These are phyloP conservation scores for Colletotrichum tofieldiae DNA, from an alignment of 2,329 filamentous ascomycete genomes.

Conservation along the genomic window DNA sequence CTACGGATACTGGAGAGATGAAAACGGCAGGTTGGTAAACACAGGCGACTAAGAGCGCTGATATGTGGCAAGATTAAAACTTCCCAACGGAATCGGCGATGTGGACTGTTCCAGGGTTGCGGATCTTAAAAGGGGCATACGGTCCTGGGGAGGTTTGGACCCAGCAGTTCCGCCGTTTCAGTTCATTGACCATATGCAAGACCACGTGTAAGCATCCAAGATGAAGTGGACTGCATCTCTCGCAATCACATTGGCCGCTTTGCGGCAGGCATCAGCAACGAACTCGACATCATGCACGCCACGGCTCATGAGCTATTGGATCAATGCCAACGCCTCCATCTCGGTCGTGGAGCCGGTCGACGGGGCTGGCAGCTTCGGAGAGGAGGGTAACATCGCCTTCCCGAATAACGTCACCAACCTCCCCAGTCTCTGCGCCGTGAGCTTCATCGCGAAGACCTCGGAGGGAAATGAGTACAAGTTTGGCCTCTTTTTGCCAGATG, in stretches of 20 bases:
- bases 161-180: not conserved
- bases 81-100: not conserved
- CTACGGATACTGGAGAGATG: too few species aligned
- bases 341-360: slow-evolving; percentile 41
- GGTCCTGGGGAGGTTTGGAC: not conserved
- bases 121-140: not conserved
- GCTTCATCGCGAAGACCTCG: slow-evolving; percentile 49
- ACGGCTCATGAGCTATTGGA: slow-evolving; percentile 36
- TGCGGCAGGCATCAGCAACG: slow-evolving; percentile 21
- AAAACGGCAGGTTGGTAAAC: slow-evolving; percentile 18
- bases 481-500: slow-evolving; percentile 51
- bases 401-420: slow-evolving; percentile 49
- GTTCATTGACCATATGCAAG: too few species aligned
- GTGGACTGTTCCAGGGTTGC: not conserved
- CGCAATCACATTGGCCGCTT: slow-evolving; percentile 11
- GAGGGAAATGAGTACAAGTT: slow-evolving; percentile 47
- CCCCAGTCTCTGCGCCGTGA: slow-evolving; percentile 53
- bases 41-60: not conserved
- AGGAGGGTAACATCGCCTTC: slow-evolving; percentile 47
- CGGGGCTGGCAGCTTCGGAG: slow-evolving; percentile 45
- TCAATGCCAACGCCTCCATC: slow-evolving; percentile 36
- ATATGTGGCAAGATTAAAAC: slow-evolving; percentile 20
- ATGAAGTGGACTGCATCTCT: slow-evolving; percentile 34
- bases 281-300: slow-evolving; percentile 32
- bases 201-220: not conserved